A percentile compares a stretch with the other conserved stretches of the same genome.
Evolutionary conservation across 345 rosid species (phyloP).

Genomic region (Capsella bursapastoris): DNA sequence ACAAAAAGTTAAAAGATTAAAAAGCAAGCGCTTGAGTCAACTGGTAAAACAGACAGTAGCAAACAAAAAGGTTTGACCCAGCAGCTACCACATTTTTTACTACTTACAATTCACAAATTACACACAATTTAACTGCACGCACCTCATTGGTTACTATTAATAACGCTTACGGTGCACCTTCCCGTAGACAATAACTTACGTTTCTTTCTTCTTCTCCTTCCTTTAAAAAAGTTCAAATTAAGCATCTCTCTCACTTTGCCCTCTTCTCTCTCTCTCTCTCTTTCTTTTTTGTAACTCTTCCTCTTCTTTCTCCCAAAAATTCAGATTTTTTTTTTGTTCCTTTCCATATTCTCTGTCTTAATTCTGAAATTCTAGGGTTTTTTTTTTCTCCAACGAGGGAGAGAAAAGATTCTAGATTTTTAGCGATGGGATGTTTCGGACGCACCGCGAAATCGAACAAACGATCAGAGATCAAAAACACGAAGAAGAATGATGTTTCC

Average conservation of each 20-base stretch:
- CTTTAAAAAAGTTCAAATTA: conserved; percentile 23
- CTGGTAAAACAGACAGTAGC: no score
- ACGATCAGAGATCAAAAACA: conserved; percentile 43
- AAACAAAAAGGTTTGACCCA: no score
- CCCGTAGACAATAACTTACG: conserved; percentile 1
- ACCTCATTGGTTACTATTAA: background rate
- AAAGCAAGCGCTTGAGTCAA: no score
- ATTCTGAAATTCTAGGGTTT: background rate
- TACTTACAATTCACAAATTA: no score
- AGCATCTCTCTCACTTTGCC: conserved; percentile 29
- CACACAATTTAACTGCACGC: background rate
- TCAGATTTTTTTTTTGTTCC: background rate
- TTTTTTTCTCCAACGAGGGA: background rate
- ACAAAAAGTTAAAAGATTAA: no score
- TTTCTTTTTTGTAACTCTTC: conserved; percentile 20
- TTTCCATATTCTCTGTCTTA: background rate
- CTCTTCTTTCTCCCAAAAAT: conserved; percentile 10
- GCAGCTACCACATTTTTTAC: no score
- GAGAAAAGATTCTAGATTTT: background rate
- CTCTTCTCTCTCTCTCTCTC: conserved; percentile 16
- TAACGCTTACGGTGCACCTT: conserved; percentile 5
- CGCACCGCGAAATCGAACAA: conserved; percentile 52
- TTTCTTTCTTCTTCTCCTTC: background rate
- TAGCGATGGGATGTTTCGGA: conserved; percentile 72
- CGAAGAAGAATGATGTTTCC: conserved; percentile 15